Base-by-base conservation (phyloP, 148 eudicot species). In the Amaranthus hypochondriacus region DNA sequence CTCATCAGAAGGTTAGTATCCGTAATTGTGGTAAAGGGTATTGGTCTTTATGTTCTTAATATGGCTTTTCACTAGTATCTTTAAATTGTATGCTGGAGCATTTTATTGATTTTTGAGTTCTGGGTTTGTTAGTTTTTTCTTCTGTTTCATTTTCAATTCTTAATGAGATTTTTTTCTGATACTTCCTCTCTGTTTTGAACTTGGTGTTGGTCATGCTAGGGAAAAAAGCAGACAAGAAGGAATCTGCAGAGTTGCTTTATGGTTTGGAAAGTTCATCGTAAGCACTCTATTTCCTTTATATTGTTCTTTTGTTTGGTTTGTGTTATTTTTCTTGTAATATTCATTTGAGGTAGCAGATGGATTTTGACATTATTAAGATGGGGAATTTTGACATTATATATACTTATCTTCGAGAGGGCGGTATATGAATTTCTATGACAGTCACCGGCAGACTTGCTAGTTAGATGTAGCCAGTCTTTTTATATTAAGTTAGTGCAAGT, bases 1-100 rank as follows among this genome's bases (percentile, higher is more conserved):
- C 50, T 83, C 86, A 49, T 79, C 89, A 69, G 89, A 88, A 75
- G 92, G 92, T 87, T 74, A 54, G 84, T 75, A 48, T 47, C 39
- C 2, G 42, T 13, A 14, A 13, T 63, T 44, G 44, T 5, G 15
- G 49, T 63, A 12, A 21, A 28, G 43, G 63, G 21, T 60, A 60
- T 60, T 18, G 13, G 60, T 44, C 44, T 63, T 63, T 14, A 63
- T 44, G 15, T 63, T 11, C 49, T 10, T 63, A 4, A 9, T 63
- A 21, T 62, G 46, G 66, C 48, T 62, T 39, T 62, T 49, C 48
- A 28, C 39, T 28, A 10, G n/a, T 12, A 28, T 28, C 39, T 28
- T 0, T 2, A 0, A 28, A 28, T 28, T 28, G 39, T 28, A 28
- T 28, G 39, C 39, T 28, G 39, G 39, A 28, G 39, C 39, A 28